Evolutionary conservation across 805 yeast species (phyloP).

Genomic region (Starmerella asiatica): DNA sequence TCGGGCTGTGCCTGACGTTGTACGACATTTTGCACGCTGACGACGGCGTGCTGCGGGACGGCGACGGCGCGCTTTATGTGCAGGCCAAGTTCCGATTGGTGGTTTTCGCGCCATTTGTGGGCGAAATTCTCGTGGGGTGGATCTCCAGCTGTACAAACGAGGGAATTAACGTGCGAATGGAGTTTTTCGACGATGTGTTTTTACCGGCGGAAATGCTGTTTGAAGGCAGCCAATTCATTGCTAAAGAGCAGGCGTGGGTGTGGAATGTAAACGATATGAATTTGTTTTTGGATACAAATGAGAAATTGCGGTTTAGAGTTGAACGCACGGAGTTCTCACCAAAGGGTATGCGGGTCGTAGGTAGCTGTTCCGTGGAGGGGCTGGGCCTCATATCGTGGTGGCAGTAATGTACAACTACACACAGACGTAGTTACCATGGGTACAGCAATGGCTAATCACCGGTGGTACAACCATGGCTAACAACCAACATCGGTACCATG

Average conservation of each 20-base stretch:
- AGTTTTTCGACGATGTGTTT: constrained; percentile 82
- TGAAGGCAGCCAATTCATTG: constrained; percentile 51
- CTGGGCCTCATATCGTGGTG: constrained; percentile 97
- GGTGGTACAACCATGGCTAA: too few species aligned
- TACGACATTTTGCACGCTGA: constrained; percentile 74
- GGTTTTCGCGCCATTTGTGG: constrained; percentile 87
- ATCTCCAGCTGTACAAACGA: constrained; percentile 75
- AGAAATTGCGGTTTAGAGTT: constrained; percentile 78
- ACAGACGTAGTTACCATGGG: neutral
- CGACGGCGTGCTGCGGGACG: constrained; percentile 83
- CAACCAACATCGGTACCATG: too few species aligned
- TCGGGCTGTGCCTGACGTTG: constrained; percentile 72
- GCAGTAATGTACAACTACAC: constrained; percentile 37
- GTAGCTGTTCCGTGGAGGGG: constrained; percentile 89
- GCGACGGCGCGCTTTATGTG: constrained; percentile 81
- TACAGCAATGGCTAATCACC: too few species aligned
- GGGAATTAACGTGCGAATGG: constrained; percentile 73
- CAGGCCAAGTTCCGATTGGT: constrained; percentile 57
- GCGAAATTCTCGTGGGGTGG: constrained; percentile 88
- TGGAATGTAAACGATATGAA: constrained; percentile 70
- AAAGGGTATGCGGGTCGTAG: constrained; percentile 76
- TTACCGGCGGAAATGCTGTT: constrained; percentile 74
- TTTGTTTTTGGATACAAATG: constrained; percentile 76
- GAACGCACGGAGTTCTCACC: constrained; percentile 67
- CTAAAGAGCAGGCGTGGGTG: constrained; percentile 87